Percentiles rank a stretch among this genome's conserved stretches.
Conservation (phyloP, 148 eudicot genomes). For the Linanthus parryae region DNA sequence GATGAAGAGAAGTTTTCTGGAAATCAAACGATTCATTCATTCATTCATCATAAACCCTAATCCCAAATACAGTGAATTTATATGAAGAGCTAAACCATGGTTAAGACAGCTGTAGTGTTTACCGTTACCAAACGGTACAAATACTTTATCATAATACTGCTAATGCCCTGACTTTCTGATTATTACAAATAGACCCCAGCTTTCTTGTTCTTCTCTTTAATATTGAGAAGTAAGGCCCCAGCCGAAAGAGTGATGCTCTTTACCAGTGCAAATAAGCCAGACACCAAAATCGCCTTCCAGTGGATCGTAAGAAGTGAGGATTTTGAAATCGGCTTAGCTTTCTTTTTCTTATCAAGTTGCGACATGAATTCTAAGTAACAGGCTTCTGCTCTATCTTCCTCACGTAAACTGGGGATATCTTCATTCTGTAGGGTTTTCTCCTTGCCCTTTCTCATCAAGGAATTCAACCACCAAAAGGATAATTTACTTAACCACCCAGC, state of each 20-base stretch:
- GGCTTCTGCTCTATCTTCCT: conserved; percentile 29
- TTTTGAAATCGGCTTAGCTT: not conserved
- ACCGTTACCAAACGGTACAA: too few species aligned
- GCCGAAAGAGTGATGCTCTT: conserved; percentile 37
- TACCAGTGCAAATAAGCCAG: conserved; percentile 41
- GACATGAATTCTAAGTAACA: conserved; percentile 34
- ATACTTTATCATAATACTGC: too few species aligned
- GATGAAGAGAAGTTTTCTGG: too few species aligned
- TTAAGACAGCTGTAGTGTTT: too few species aligned
- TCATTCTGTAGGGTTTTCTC: conserved; percentile 28
- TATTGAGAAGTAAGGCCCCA: conserved; percentile 41
- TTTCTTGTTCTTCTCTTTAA: too few species aligned
- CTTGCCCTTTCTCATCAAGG: conserved; percentile 42
- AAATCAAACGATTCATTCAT: too few species aligned
- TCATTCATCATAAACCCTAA: too few species aligned
- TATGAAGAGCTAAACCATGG: too few species aligned
- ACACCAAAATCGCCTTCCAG: conserved; percentile 28
- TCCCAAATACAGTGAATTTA: too few species aligned
- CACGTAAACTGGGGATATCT: conserved; percentile 40
- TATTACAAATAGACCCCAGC: too few species aligned
- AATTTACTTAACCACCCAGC: too few species aligned
- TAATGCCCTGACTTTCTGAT: too few species aligned
- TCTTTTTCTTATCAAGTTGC: conserved; percentile 15
- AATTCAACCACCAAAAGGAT: conserved; percentile 66
- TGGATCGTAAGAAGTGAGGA: conserved; percentile 17